Base-by-base conservation (phyloP, 106 monocot genomes). In the Triglochin maritima region DNA sequence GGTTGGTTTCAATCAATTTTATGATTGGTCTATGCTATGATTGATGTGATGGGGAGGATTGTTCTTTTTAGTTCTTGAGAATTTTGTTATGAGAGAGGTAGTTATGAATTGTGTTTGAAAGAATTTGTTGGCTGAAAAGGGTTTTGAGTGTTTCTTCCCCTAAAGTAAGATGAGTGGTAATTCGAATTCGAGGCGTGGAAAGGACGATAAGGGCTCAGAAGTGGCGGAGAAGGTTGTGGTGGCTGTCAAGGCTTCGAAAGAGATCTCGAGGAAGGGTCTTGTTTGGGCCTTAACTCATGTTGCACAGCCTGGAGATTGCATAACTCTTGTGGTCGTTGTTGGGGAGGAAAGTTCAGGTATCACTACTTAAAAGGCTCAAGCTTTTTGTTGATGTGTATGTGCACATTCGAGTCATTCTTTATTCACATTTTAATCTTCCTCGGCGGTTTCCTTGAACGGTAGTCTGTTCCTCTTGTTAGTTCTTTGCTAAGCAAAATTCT, bases 281-380 rank as follows among this genome's bases (percentile, higher is more conserved):
- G 76, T 76, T 62, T 76, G 76, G 76, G 76, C 76, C 63, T 62
- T 76, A 17, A 63, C 76, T 12, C 69, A 76, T 56, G 76, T 76
- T 63, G 76, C 60, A 47, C 76, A 76, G 12, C 76, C 76, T 55
- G 76, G 76, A 16, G 76, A 69, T 59, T 69, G 69, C 9, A 76
- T 76, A 10, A 69, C 63, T 9, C 69, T 76, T 7, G 11, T 76
- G 47, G 69, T 76, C 43, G 69, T 76, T 42, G 69, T 76, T 61
- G 69, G 69, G 12, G 57, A 46, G 47, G 69, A 69, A n/a, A 64
- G 46, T 45, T 63, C 76, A 11, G 76, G 76, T 76, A 51, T 50
- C 59, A 46, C 69, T 42, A 17, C 5, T 41, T 3, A 9, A 2
- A 17, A 17, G 0, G 4, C 14, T 41, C 6, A 6, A 64, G 13